phyloP scores from a whole-genome alignment of 2,329 filamentous ascomycete species.

The Reticulascus tulasneorum region DNA sequence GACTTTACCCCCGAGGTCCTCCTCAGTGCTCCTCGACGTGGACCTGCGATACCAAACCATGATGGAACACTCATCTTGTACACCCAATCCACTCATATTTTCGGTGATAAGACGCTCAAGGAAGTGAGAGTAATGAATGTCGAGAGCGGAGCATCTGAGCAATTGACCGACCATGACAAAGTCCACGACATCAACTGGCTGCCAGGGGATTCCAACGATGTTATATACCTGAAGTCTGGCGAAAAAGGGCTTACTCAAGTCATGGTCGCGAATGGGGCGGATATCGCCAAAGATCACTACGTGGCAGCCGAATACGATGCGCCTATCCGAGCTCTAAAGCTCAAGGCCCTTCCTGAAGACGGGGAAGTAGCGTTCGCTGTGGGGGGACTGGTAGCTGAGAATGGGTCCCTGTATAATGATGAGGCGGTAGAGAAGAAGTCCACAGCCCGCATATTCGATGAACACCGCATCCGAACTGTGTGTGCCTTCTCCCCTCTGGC shows the following conservation, averaged over 20 bases:
- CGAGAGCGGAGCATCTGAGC: conserved; percentile 19
- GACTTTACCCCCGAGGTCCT: conserved; percentile 28
- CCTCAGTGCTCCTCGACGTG: conserved; percentile 23
- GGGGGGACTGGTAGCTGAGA: conserved; percentile 24
- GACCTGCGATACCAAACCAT: conserved; percentile 33
- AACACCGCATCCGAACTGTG: conserved; percentile 27
- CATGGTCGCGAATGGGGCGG: conserved; percentile 20
- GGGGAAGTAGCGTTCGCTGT: conserved; percentile 31
- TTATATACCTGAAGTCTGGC: conserved; percentile 27
- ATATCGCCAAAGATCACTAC: conserved; percentile 17
- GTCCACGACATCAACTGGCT: conserved; percentile 33
- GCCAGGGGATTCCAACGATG: conserved; percentile 21
- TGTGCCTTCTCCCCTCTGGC: conserved; percentile 10
- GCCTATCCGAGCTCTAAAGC: conserved; percentile 26
- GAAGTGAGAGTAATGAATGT: conserved; percentile 31
- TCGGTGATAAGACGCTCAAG: conserved; percentile 24
- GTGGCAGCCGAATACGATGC: conserved; percentile 27
- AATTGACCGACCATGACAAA: conserved; percentile 21
- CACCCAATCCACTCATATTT: conserved; percentile 33
- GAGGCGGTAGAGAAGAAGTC: conserved; percentile 18
- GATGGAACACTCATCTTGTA: conserved; percentile 37
- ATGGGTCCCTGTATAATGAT: conserved; percentile 29
- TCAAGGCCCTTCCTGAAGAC: conserved; percentile 27
- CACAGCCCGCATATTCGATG: conserved; percentile 30
- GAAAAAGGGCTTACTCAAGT: conserved; percentile 27